Evolutionary conservation across 1,139 yeast genomes (phyloP), one percentile per base, ranked within the genome.

Genomic region (Taphrina sp.): DNA sequence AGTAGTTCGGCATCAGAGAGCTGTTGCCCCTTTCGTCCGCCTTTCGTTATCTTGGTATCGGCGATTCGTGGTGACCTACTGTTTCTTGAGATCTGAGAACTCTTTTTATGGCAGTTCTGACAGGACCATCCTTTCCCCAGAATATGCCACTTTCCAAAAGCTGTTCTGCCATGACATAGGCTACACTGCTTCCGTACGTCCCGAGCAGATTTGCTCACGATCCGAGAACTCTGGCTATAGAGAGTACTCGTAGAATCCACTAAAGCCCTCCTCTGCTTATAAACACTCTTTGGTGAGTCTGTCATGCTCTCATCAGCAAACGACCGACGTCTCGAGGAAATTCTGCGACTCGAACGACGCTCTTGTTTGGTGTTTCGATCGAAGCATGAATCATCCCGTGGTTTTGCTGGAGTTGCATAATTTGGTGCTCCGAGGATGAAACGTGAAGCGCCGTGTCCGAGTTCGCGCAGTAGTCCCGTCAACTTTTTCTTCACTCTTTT

Each of bases 341-440:
- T 26, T 26, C 31, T 26, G 7, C 10, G 10, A 26, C 12, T 7
- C n/a, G n/a, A n/a, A n/a, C n/a, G n/a, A n/a, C n/a, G n/a, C n/a
- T n/a, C n/a, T n/a, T n/a, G n/a, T n/a, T n/a, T n/a, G n/a, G n/a
- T n/a, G n/a, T n/a, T n/a, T n/a, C n/a, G n/a, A n/a, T n/a, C n/a
- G n/a, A n/a, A n/a, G n/a, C n/a, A n/a, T n/a, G n/a, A n/a, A 26
- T 26, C 31, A 26, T 26, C 31, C 12, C 12, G 7, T 7, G 31
- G 31, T 28, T 34, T 49, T n/a, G 44, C 54, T 5, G 54, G 54
- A n/a, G 54, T 49, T 22, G 54, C 54, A 33, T 29, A 49, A 34
- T 49, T 39, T 24, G 44, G 44, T 16, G 41, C 54, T 12, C 54
- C 54, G 17, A 49, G 23, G 20, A 49, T 34, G 34, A 49, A 49